These are phyloP conservation scores for Marchantia paleacea DNA, from an alignment of 225 moss, liverwort and hornwort genomes.

Conservation along the genomic window DNA sequence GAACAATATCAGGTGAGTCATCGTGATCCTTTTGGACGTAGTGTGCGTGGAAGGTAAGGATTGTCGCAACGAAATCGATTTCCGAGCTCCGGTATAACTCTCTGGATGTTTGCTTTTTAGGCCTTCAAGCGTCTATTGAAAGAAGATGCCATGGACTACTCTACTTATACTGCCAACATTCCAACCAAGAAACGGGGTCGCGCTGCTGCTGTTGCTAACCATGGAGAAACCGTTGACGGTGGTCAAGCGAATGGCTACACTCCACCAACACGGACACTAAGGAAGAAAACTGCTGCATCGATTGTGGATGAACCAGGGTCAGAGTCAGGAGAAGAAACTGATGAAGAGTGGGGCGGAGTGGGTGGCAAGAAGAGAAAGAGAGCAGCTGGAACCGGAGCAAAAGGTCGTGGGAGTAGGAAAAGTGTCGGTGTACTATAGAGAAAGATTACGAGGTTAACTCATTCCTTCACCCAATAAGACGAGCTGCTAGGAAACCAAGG, in stretches of 20 bases:
- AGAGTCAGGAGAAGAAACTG: conserved; percentile 53
- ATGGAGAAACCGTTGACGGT: conserved; percentile 46
- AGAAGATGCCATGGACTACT: conserved; percentile 83
- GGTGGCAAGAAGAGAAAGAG: conserved; percentile 51
- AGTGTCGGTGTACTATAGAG: conserved; percentile 47
- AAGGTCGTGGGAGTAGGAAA: conserved; percentile 43
- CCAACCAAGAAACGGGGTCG: conserved; percentile 75
- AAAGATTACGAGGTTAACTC: conserved; percentile 40
- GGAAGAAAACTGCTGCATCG: conserved; percentile 54
- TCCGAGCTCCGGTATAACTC: neutral
- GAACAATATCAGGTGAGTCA: conserved; percentile 76
- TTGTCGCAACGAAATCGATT: neutral
- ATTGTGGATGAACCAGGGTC: conserved; percentile 52
- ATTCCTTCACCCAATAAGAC: conserved; percentile 47
- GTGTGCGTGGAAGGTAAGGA: too few relatives aligned
- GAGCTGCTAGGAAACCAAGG: conserved; percentile 39
- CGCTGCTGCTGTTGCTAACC: conserved; percentile 28
- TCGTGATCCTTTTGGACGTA: too few relatives aligned
- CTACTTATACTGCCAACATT: conserved; percentile 63
- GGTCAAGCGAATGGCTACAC: conserved; percentile 47
- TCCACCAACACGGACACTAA: conserved; percentile 42
- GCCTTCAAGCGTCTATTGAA: conserved; percentile 89
- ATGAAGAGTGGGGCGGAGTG: conserved; percentile 58
- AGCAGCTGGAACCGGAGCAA: conserved; percentile 28
- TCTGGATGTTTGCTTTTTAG: conserved; percentile 26